A percentile compares a stretch with the other conserved stretches of the same genome.
Conservation (phyloP, 1,284 basidiomycete species). For the Pseudozyma thailandica region DNA sequence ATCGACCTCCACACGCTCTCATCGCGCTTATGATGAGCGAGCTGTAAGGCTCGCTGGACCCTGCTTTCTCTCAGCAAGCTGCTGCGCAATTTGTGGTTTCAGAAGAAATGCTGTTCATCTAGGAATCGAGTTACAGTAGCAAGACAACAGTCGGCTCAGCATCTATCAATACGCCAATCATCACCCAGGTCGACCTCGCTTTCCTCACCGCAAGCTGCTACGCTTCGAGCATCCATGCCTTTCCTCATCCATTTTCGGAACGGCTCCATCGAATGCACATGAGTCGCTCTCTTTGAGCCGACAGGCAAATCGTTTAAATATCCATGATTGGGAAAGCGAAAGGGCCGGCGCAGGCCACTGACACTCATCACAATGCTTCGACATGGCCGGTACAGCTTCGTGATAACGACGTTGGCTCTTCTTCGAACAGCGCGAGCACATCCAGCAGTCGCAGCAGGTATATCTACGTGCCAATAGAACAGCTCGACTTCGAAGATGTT, state of each 20-base stretch:
- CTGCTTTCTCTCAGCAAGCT: not conserved
- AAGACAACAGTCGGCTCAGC: too few species aligned
- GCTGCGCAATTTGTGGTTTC: not conserved
- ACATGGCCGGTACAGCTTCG: slow-evolving; percentile 36
- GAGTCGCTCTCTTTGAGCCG: not conserved
- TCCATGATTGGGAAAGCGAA: not conserved
- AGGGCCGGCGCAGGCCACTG: not conserved
- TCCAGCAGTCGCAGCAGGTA: not conserved
- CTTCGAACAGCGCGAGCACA: not conserved
- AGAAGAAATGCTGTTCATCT: too few species aligned
- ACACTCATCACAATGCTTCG: slow-evolving; percentile 16
- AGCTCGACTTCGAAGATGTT: slow-evolving; percentile 45
- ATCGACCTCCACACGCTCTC: not conserved
- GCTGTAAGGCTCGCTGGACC: too few species aligned
- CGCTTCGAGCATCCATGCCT: too few species aligned
- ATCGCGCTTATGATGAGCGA: not conserved
- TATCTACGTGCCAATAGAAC: slow-evolving; percentile 12
- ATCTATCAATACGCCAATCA: too few species aligned
- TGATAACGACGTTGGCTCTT: slow-evolving; percentile 6
- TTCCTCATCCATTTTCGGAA: too few species aligned
- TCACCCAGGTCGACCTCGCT: too few species aligned
- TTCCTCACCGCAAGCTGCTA: too few species aligned
- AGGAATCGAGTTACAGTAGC: too few species aligned
- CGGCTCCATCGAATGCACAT: not conserved
- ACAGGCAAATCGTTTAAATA: not conserved